Evolutionary conservation across 176 grass and related monocot genomes (phyloP), one percentile per base, ranked within the genome.

Genomic region (Paspalum notatum): DNA sequence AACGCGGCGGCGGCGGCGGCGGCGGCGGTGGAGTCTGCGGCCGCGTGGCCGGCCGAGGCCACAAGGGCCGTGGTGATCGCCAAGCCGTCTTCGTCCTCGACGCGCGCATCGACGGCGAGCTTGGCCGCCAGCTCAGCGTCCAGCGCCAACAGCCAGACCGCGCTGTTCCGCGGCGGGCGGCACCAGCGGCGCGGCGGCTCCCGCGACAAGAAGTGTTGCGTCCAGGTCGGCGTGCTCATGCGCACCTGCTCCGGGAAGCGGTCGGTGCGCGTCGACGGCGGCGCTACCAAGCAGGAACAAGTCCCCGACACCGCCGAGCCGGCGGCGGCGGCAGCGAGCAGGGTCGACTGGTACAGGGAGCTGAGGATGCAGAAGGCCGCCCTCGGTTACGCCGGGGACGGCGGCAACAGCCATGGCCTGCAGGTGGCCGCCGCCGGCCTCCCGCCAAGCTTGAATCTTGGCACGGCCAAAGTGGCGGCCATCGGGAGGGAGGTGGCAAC

Each of bases 161-260:
- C 41, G 39, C 87, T 95, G 40, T 56, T 92, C 62, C 85, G 84
- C 5, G 62, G 79, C 45, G 42, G 42, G 8, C 71, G 32, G 2
- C 71, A 27, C 54, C 74, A 50, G 16, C 69, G 75, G 7, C 49
- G 11, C 6, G n/a, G 77, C 0, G n/a, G 77, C 0, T 14, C 54
- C 62, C 7, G 72, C 7, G 41, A 50, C 50, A 87, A 63, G 15
- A 87, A 50, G 57, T 85, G 77, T 77, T 87, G 82, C 87, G 49
- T 90, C 24, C 81, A 80, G 21, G 68, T 95, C 7, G 74, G 84
- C 13, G 84, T 63, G 47, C 76, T 95, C 26, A 61, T 75, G 72
- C 85, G 93, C 20, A 67, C 68, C 60, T 95, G 93, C 83, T 85
- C 86, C 70, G 93, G 90, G 41, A 87, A 87, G 80, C 59, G 80